Evolutionary conservation across 768 basidiomycete species (phyloP).

Genomic region (Pisolithus albus): DNA sequence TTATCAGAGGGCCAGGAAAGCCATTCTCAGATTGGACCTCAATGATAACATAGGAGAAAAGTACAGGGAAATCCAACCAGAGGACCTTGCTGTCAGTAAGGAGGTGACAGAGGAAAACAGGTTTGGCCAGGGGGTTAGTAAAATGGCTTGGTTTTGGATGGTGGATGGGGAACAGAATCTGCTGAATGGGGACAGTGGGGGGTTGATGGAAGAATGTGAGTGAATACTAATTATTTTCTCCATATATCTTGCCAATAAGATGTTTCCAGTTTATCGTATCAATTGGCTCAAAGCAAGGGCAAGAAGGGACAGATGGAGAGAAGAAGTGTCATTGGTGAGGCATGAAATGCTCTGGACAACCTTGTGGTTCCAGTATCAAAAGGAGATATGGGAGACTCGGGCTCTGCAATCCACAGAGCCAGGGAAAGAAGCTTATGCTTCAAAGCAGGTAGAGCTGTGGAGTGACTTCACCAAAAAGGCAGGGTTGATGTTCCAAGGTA

Average conservation of each 20-base stretch:
- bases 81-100: neutral
- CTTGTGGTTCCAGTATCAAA: constrained; percentile 3
- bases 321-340: constrained; percentile 10
- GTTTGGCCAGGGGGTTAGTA: neutral
- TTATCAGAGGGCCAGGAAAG: neutral
- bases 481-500: too few species aligned
- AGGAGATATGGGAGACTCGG: too few species aligned
- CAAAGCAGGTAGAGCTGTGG: too few species aligned
- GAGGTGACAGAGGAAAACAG: neutral
- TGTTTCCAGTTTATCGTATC: constrained; percentile 4
- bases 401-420: too few species aligned
- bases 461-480: too few species aligned
- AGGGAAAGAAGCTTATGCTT: too few species aligned
- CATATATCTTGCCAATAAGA: neutral
- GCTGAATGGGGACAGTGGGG: neutral
- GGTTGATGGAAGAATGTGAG: neutral
- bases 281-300: constrained; percentile 12
- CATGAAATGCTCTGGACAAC: constrained; percentile 16
- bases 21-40: neutral
- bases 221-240: neutral
- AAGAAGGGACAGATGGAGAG: constrained; percentile 11
- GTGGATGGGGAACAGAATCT: too few species aligned
- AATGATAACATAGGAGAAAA: neutral
- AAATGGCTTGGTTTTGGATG: neutral
- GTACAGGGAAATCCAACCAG: neutral